These are phyloP conservation scores for Maudiozyma humilis DNA, from an alignment of 1,139 yeast species.

Conservation along the genomic window DNA sequence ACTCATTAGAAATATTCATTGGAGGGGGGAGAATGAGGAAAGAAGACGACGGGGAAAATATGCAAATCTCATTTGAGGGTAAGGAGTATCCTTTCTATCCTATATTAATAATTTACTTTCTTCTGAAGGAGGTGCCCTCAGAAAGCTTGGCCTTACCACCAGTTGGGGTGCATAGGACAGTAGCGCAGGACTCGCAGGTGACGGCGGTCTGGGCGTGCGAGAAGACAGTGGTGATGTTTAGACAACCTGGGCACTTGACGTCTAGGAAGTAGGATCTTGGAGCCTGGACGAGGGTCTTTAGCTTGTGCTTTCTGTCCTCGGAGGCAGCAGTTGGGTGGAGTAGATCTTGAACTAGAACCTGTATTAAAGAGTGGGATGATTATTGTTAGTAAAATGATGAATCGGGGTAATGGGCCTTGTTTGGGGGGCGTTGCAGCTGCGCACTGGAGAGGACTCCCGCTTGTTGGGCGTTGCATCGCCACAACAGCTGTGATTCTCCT, in stretches of 20 bases:
- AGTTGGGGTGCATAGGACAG: constrained; percentile 97
- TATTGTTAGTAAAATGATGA: constrained; percentile 9
- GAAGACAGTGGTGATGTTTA: constrained; percentile 97
- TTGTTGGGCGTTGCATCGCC: too few relatives aligned
- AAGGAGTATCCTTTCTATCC: constrained; percentile 98
- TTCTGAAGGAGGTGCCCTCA: constrained; percentile 99
- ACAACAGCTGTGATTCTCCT: neutral
- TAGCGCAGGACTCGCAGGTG: constrained; percentile 97
- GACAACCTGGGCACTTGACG: constrained; percentile 98
- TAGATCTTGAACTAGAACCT: constrained; percentile 96
- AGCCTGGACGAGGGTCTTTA: constrained; percentile 91
- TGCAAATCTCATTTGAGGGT: constrained; percentile 54
- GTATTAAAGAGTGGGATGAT: constrained; percentile 10
- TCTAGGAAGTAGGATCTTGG: constrained; percentile 99
- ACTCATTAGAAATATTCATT: too few relatives aligned
- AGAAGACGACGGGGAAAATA: too few relatives aligned
- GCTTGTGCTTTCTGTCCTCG: constrained; percentile 95
- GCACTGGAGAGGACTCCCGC: too few relatives aligned
- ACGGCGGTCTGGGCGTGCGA: constrained; percentile 99
- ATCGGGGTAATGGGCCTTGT: too few relatives aligned
- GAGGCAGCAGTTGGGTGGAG: constrained; percentile 96
- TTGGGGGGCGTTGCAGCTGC: too few relatives aligned
- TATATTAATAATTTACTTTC: constrained; percentile 56
- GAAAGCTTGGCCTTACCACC: constrained; percentile 99
- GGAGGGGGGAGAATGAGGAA: too few relatives aligned